These are phyloP conservation scores for Astrothelium subdiscretum DNA, from an alignment of 495 filamentous ascomycete species.

Conservation along the genomic window DNA sequence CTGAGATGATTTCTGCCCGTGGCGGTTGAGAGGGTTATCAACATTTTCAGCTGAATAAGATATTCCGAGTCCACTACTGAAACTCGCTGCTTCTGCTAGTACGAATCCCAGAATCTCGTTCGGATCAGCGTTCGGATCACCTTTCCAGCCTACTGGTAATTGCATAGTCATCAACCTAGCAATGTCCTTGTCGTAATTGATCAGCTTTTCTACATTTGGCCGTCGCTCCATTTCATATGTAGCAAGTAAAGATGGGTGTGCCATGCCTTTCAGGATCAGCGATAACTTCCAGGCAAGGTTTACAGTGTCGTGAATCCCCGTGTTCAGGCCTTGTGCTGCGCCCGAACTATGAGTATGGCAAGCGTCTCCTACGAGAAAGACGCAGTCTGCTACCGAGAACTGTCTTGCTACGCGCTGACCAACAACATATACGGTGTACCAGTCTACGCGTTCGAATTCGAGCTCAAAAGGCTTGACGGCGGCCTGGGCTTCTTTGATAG, in stretches of 20 bases:
- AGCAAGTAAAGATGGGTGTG: conserved; percentile 26
- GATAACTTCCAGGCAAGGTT: conserved; percentile 43
- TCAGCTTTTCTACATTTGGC: conserved; percentile 31
- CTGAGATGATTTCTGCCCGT: conserved; percentile 7
- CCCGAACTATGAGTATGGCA: conserved; percentile 39
- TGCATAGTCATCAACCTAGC: conserved; percentile 27
- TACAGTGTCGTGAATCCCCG: conserved; percentile 41
- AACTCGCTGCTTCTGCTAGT: conserved; percentile 32
- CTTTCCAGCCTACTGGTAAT: conserved; percentile 32
- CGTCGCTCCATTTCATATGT: conserved; percentile 34
- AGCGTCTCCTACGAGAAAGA: conserved; percentile 43
- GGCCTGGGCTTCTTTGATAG: conserved; percentile 33
- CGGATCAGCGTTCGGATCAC: conserved; percentile 31
- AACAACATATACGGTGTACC: conserved; percentile 49
- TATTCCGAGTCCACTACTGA: conserved; percentile 36
- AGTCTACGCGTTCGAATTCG: conserved; percentile 37
- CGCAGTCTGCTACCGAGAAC: conserved; percentile 30
- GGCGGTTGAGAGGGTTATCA: conserved; percentile 21
- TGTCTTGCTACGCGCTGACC: conserved; percentile 39
- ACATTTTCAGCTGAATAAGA: conserved; percentile 25
- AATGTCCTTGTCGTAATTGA: conserved; percentile 38
- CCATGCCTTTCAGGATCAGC: conserved; percentile 29
- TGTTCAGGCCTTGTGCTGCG: conserved; percentile 44
- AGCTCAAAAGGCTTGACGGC: conserved; percentile 37
- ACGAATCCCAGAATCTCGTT: conserved; percentile 33